Conservation (phyloP, 441 rosid genomes). For the Eruca vesicaria region DNA sequence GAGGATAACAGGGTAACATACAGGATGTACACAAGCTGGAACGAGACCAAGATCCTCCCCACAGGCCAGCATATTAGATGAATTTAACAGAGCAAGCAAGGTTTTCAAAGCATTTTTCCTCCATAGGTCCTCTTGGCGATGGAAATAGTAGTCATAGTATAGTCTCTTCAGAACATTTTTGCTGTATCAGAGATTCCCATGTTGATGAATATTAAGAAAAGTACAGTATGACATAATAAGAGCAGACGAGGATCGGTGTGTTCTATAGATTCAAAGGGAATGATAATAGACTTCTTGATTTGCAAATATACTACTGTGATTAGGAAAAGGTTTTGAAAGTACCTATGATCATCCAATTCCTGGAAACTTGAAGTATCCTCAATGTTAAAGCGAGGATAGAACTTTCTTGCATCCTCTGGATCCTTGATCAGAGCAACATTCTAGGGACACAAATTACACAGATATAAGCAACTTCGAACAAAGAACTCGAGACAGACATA, state of each 20-base stretch:
- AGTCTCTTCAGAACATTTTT: conserved; percentile 43
- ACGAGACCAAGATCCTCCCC: conserved; percentile 99
- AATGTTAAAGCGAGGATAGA: conserved; percentile 92
- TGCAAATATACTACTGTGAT: neutral
- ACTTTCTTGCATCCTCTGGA: conserved; percentile 76
- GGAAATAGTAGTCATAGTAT: conserved; percentile 93
- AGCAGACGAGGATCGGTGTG: conserved; percentile 4
- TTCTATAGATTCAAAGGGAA: neutral
- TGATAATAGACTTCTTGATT: neutral
- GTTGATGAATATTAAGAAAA: conserved; percentile 9
- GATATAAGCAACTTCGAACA: neutral
- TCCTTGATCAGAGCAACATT: conserved; percentile 90
- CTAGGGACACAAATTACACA: conserved; percentile 42
- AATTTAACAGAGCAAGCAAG: conserved; percentile 83
- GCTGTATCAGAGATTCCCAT: conserved; percentile 49
- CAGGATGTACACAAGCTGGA: conserved; percentile 98
- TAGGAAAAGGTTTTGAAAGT: conserved; percentile 11
- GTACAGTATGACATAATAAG: neutral
- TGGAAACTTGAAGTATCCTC: conserved; percentile 90
- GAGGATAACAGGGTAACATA: conserved; percentile 38
- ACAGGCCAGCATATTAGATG: conserved; percentile 95
- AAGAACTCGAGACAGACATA: conserved; percentile 2
- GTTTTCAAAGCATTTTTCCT: conserved; percentile 90
- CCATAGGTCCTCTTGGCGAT: conserved; percentile 96
- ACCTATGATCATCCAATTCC: conserved; percentile 94